Percentiles rank a stretch among this genome's conserved stretches.
These are phyloP conservation scores for Monascus purpureus DNA, from an alignment of 495 filamentous ascomycete species.

Conservation along the genomic window DNA sequence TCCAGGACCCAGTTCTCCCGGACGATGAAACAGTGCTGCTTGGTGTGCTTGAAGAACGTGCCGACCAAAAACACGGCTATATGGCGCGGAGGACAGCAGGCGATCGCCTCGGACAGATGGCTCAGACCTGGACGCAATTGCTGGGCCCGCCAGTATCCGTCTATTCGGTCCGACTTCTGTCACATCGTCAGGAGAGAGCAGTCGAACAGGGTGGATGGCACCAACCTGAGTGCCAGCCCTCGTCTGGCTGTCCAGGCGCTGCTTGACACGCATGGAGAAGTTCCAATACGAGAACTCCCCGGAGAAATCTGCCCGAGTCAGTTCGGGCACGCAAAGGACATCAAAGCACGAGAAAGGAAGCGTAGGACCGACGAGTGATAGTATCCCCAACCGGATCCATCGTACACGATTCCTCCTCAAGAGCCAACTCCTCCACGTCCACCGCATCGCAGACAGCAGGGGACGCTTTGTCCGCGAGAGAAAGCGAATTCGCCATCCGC, in stretches of 20 bases:
- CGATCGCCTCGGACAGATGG: conserved; percentile 13
- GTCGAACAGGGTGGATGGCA: too few relatives aligned
- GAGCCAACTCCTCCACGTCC: too few relatives aligned
- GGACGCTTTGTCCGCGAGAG: too few relatives aligned
- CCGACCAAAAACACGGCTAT: conserved; percentile 23
- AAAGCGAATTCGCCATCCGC: too few relatives aligned
- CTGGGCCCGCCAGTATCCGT: conserved; percentile 15
- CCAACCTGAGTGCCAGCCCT: too few relatives aligned
- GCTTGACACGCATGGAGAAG: conserved; percentile 23
- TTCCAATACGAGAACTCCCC: conserved; percentile 30
- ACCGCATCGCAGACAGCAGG: too few relatives aligned
- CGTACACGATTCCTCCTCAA: too few relatives aligned
- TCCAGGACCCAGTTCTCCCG: conserved; percentile 16
- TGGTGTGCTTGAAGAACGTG: conserved; percentile 24
- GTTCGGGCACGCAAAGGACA: too few relatives aligned
- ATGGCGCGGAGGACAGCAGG: conserved; percentile 21
- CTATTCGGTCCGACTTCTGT: conserved; percentile 4
- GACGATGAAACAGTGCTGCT: conserved; percentile 23
- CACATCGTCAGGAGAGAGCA: too few relatives aligned
- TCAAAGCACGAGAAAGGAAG: too few relatives aligned
- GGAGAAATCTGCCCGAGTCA: conserved; percentile 24
- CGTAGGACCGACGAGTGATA: too few relatives aligned
- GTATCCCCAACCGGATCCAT: too few relatives aligned
- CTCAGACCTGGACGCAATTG: conserved; percentile 14
- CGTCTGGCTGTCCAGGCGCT: conserved; percentile 17